Conservation (phyloP, 495 filamentous ascomycete species). For the Entonaema liquescens region DNA sequence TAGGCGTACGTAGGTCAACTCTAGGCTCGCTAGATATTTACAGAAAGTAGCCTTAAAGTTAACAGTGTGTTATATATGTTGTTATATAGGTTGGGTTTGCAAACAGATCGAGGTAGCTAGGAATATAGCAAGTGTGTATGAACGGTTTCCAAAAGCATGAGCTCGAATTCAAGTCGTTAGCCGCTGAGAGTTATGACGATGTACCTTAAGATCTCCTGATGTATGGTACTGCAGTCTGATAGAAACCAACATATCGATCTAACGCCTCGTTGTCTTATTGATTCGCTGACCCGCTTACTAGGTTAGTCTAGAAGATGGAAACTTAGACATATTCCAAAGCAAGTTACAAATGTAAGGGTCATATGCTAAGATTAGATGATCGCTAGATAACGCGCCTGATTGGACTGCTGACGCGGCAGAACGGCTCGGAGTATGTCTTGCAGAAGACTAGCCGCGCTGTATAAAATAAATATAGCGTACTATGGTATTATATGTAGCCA, state of each 20-base stretch:
- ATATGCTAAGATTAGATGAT: background rate
- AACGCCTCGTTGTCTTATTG: background rate
- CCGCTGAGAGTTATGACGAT: conserved; percentile 22
- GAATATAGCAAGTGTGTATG: background rate
- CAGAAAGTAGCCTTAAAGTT: background rate
- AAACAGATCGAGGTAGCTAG: background rate
- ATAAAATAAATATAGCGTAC: background rate
- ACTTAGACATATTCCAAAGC: background rate
- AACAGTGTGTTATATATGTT: background rate
- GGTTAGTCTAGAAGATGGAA: background rate
- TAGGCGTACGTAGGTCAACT: background rate
- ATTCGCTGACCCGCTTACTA: no score
- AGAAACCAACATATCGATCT: background rate
- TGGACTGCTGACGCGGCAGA: conserved; percentile 15
- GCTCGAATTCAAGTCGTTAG: background rate
- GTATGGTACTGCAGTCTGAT: background rate
- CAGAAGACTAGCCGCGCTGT: conserved; percentile 4
- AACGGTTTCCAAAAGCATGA: background rate
- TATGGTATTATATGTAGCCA: background rate
- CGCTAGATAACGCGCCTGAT: background rate
- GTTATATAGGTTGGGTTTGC: no score
- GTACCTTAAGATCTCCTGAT: conserved; percentile 6
- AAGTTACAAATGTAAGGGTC: background rate
- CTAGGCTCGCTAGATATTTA: background rate
- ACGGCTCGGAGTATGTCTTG: conserved; percentile 21